Base-by-base conservation (phyloP, 2,329 filamentous ascomycete species). In the Trichophyton rubrum region DNA sequence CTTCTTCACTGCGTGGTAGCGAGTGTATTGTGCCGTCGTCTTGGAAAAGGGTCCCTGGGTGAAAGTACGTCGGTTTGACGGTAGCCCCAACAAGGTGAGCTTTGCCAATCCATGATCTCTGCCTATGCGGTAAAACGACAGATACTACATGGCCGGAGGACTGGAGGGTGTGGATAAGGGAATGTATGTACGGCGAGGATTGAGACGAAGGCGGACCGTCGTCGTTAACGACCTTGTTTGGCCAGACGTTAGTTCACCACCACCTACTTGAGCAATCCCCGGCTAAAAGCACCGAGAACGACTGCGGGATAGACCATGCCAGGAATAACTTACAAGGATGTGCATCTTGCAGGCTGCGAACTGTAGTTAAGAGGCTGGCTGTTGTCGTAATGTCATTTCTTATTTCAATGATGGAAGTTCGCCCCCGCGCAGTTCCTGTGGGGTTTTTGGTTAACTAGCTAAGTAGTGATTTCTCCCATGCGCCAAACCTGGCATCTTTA, bases 71-170 rank as follows among this genome's bases (percentile, higher is more conserved):
- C 7, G 90, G 90, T 71, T 86, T 89, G 63, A 95, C 83, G 8
- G 88, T 88, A 72, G 92, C 87, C 61, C 91, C 91, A 68, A 97
- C 90, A 69, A 97, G 88, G 74, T 97, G 93, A 2, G 93, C 93
- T 79, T 99, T 99, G 68, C 91, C 91, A 69, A 99, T 97, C 93
- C 93, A 99, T 61, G 90, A 96, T 64, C 92, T 85, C 76, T 99
- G 93, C 5, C 86, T 86, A 72, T 96, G 84, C 1, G 93, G 93
- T 13, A 99, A 83, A 64, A 93, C 87, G 57, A 99, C 91, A 6
- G 90, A 95, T 63, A 97, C 89, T n/a, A 78, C 80, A 74, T 96
- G 92, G 6, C 90, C 90, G 35, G 86, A 84, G 61, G 79, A 74
- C 71, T 90, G 84, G 58, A 93, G 84, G 59, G 82, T 81, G 63